These are phyloP conservation scores for Tolypocladium inflatum DNA, from an alignment of 2,329 filamentous ascomycete species.

Conservation along the genomic window DNA sequence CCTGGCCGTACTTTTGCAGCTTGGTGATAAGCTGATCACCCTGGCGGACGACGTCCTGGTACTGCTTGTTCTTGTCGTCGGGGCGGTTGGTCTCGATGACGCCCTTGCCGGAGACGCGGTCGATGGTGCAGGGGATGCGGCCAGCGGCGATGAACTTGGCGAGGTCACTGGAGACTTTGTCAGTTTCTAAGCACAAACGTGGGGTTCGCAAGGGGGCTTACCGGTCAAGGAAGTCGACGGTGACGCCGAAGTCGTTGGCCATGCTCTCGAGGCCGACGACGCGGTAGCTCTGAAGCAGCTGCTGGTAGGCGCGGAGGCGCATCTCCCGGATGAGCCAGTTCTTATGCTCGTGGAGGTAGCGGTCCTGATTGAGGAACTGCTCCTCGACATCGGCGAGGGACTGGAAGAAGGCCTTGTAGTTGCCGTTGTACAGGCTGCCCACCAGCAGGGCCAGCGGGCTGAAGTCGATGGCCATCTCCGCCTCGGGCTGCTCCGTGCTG, in stretches of 20 bases:
- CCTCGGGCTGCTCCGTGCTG: conserved; percentile 62
- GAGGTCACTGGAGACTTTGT: conserved; percentile 55
- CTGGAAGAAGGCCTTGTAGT: conserved; percentile 90
- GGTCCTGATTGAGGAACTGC: conserved; percentile 86
- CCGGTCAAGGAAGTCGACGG: conserved; percentile 92
- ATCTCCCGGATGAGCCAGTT: conserved; percentile 98
- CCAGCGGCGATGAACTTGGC: conserved; percentile 95
- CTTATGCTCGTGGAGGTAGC: conserved; percentile 91
- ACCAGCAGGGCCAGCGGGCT: conserved; percentile 79
- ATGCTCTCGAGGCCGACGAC: conserved; percentile 96
- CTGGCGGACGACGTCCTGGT: conserved; percentile 94
- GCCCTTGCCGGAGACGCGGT: conserved; percentile 90
- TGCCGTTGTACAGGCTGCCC: conserved; percentile 82
- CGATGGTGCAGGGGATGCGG: conserved; percentile 92
- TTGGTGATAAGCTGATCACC: conserved; percentile 98
- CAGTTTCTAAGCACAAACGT: neutral
- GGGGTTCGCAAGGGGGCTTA: conserved; percentile 32
- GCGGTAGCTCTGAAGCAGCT: conserved; percentile 93
- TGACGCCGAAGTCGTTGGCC: conserved; percentile 94
- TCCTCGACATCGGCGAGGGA: conserved; percentile 86
- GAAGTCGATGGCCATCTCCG: conserved; percentile 81
- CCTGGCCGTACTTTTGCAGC: conserved; percentile 97
- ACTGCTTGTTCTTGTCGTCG: conserved; percentile 99
- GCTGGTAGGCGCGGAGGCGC: conserved; percentile 91
- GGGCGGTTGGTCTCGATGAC: conserved; percentile 97